Evolutionary conservation across 768 basidiomycete species (phyloP).

Genomic region (Atractiella rhizophila): DNA sequence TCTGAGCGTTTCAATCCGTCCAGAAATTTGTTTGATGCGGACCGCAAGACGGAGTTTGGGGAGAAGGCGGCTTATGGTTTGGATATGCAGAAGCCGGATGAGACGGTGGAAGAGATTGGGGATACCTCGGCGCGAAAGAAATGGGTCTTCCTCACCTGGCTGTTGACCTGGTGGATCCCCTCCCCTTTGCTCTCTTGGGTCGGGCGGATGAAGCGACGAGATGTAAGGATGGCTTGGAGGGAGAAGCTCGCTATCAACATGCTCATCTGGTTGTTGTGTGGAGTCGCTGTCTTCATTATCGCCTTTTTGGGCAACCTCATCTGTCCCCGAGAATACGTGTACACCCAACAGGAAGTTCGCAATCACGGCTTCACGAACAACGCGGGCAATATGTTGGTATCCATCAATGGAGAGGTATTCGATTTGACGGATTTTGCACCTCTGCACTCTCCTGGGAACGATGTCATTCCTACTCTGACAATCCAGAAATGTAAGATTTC

Average conservation of each 20-base stretch:
- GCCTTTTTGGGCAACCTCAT: slow-evolving; percentile 63
- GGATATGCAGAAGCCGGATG: too few relatives aligned
- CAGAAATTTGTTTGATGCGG: slow-evolving; percentile 10
- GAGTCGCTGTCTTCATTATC: slow-evolving; percentile 73
- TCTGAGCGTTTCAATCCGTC: slow-evolving; percentile 1
- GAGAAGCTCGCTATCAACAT: slow-evolving; percentile 71
- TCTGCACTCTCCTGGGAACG: not conserved
- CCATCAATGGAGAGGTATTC: slow-evolving; percentile 84
- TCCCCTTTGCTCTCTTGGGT: slow-evolving; percentile 37
- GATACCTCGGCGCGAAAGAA: slow-evolving; percentile 53
- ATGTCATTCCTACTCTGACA: not conserved
- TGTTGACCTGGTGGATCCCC: slow-evolving; percentile 85
- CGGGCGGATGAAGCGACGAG: slow-evolving; percentile 79
- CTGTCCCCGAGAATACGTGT: slow-evolving; percentile 85
- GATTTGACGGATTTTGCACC: slow-evolving; percentile 43
- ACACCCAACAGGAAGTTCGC: slow-evolving; percentile 46
- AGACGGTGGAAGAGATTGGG: slow-evolving; percentile 64
- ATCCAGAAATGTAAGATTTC: too few relatives aligned
- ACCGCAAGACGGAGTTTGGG: slow-evolving; percentile 5
- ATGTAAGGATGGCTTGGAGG: slow-evolving; percentile 84
- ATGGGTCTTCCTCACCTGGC: slow-evolving; percentile 71
- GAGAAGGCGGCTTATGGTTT: not conserved
- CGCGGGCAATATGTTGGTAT: slow-evolving; percentile 51
- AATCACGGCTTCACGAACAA: slow-evolving; percentile 35
- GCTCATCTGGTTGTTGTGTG: slow-evolving; percentile 84